Evolutionary conservation across 2,329 filamentous ascomycete genomes (phyloP).

Genomic region (Calonectria hawksworthii): DNA sequence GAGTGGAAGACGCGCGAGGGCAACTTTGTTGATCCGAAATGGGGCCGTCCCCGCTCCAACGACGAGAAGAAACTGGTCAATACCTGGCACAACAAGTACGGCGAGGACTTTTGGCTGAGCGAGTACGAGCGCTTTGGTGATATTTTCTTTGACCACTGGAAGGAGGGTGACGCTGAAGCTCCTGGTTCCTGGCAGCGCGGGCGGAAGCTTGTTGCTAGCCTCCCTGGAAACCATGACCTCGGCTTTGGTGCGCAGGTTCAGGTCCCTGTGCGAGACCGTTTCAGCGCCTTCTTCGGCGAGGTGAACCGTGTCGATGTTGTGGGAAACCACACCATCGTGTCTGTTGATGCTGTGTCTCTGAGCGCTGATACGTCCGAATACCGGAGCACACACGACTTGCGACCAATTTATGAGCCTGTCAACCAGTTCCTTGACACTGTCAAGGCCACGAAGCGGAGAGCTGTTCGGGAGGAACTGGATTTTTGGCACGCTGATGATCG

Average conservation of each 20-base stretch:
- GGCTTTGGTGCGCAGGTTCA: conserved; percentile 92
- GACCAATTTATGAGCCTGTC: conserved; percentile 80
- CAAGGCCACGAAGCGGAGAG: conserved; percentile 74
- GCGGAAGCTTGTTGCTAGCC: conserved; percentile 83
- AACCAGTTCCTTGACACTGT: conserved; percentile 82
- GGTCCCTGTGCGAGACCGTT: conserved; percentile 82
- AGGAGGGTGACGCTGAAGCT: conserved; percentile 63
- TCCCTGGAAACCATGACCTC: conserved; percentile 96
- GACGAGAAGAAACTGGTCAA: conserved; percentile 70
- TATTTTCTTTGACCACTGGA: conserved; percentile 84
- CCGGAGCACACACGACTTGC: conserved; percentile 65
- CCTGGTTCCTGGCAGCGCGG: conserved; percentile 73
- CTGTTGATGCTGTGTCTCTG: conserved; percentile 88
- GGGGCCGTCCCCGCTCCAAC: conserved; percentile 66
- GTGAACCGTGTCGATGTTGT: conserved; percentile 92
- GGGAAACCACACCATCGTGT: conserved; percentile 96
- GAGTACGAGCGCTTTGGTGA: conserved; percentile 90
- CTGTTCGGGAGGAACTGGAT: conserved; percentile 77
- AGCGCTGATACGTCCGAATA: conserved; percentile 76
- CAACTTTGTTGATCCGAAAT: conserved; percentile 70
- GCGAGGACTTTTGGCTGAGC: conserved; percentile 84
- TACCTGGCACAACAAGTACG: conserved; percentile 81
- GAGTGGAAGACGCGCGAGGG: conserved; percentile 87
- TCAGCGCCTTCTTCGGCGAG: conserved; percentile 90
- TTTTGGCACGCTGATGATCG: conserved; percentile 72